Evolutionary conservation across 805 yeast species (phyloP).

Genomic region (Middelhovenomyces tepae): DNA sequence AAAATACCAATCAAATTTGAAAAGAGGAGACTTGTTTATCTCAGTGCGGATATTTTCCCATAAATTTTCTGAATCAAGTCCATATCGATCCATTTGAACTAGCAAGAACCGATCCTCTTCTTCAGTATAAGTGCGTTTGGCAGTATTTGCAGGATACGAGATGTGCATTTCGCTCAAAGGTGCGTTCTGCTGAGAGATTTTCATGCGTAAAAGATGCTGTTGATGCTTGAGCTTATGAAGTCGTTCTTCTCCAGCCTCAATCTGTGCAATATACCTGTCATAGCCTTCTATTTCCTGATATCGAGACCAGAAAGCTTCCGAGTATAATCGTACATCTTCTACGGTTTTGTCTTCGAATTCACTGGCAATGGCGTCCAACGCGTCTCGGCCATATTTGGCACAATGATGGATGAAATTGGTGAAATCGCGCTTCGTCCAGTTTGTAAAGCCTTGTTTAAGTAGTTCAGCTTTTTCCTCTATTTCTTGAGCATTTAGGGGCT

Average conservation of each 20-base stretch:
- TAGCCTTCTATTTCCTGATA: slow-evolving; percentile 80
- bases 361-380: slow-evolving; percentile 55
- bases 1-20: slow-evolving; percentile 80
- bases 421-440: slow-evolving; percentile 84
- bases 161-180: slow-evolving; percentile 72
- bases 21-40: slow-evolving; percentile 61
- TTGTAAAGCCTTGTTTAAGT: slow-evolving; percentile 57
- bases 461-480: slow-evolving; percentile 58
- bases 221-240: slow-evolving; percentile 56
- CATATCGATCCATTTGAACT: slow-evolving; percentile 66
- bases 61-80: slow-evolving; percentile 67
- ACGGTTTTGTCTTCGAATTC: slow-evolving; percentile 65
- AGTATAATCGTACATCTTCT: slow-evolving; percentile 73
- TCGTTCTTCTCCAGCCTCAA: slow-evolving; percentile 84
- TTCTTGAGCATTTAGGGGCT: slow-evolving; percentile 69
- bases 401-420: slow-evolving; percentile 65
- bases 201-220: slow-evolving; percentile 68
- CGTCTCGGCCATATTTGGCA: slow-evolving; percentile 72
- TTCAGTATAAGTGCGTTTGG: slow-evolving; percentile 63
- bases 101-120: slow-evolving; percentile 85
- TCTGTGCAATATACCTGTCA: slow-evolving; percentile 69
- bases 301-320: slow-evolving; percentile 70
- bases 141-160: slow-evolving; percentile 63
- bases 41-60: slow-evolving; percentile 68
- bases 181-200: slow-evolving; percentile 54